Evolutionary conservation across 768 basidiomycete species (phyloP).

Genomic region (Kwoniella pini): DNA sequence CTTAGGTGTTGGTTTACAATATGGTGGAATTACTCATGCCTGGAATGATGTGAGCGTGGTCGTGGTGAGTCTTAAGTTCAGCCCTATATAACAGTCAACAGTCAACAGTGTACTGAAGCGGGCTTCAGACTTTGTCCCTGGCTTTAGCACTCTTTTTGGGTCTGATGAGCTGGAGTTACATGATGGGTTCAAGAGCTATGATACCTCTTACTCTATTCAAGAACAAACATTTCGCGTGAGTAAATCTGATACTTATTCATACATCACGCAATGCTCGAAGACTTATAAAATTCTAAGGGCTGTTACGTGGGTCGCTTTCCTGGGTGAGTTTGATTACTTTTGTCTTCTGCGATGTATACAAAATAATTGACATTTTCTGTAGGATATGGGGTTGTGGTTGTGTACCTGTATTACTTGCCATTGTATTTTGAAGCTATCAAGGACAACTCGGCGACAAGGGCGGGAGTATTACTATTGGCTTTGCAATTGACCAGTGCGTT

Average conservation of each 20-base stretch:
- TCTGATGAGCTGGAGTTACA: slow-evolving; percentile 24
- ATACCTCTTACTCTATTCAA: slow-evolving; percentile 24
- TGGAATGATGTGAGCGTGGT: slow-evolving; percentile 30
- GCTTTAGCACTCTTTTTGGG: slow-evolving; percentile 18
- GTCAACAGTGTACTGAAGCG: no score
- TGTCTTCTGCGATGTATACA: neutral
- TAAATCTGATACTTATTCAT: no score
- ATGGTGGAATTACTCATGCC: slow-evolving; percentile 24
- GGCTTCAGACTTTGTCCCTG: slow-evolving; percentile 28
- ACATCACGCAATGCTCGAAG: no score
- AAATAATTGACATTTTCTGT: neutral
- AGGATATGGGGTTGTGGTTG: slow-evolving; percentile 33
- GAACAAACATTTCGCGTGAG: slow-evolving; percentile 24
- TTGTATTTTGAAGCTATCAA: slow-evolving; percentile 38
- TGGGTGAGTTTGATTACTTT: slow-evolving; percentile 9
- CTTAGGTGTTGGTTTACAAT: slow-evolving; percentile 35
- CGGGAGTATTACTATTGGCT: slow-evolving; percentile 27
- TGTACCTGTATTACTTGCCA: slow-evolving; percentile 32
- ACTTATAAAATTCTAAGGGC: slow-evolving; percentile 8
- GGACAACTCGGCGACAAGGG: slow-evolving; percentile 20
- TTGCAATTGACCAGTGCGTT: slow-evolving; percentile 26
- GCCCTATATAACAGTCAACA: no score
- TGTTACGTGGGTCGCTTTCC: slow-evolving; percentile 30
- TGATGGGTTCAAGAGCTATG: slow-evolving; percentile 30
- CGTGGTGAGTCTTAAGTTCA: slow-evolving; percentile 25